Evolutionary conservation across 495 filamentous ascomycete species (phyloP).

Genomic region (Trichoderma gamsii): DNA sequence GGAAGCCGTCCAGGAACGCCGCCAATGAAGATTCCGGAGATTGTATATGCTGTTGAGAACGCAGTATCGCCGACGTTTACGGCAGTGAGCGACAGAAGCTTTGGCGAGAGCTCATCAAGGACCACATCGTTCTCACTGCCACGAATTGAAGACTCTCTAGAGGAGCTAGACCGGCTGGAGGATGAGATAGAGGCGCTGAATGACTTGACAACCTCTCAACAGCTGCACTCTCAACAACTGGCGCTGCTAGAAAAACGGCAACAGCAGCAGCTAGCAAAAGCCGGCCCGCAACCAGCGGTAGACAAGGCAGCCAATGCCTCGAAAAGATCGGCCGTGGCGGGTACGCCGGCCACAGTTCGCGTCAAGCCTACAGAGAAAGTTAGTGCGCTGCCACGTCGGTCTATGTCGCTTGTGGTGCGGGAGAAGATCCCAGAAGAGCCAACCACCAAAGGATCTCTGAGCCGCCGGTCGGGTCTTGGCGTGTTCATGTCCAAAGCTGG

Average conservation of each 20-base stretch:
- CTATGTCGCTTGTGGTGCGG: constrained; percentile 30
- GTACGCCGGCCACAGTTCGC: constrained; percentile 20
- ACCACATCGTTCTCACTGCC: constrained; percentile 21
- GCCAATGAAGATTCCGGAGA: constrained; percentile 1
- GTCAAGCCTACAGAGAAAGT: constrained; percentile 24
- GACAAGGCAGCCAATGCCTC: constrained; percentile 6
- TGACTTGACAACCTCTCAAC: constrained; percentile 38
- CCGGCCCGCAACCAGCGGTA: neutral
- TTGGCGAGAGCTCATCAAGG: constrained; percentile 1
- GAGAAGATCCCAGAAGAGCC: constrained; percentile 16
- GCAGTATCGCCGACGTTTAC: constrained; percentile 8
- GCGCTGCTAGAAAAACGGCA: constrained; percentile 29
- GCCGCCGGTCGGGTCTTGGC: neutral
- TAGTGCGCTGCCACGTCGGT: constrained; percentile 28
- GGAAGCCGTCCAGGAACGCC: neutral
- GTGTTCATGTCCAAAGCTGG: neutral
- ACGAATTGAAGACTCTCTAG: constrained; percentile 63
- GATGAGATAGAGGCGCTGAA: constrained; percentile 53
- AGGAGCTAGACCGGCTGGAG: constrained; percentile 62
- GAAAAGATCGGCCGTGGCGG: constrained; percentile 15
- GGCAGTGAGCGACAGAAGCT: constrained; percentile 7
- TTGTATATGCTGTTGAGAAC: constrained; percentile 2
- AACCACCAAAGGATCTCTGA: neutral
- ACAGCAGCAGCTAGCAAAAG: neutral
- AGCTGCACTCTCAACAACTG: constrained; percentile 25